Percentiles rank a stretch among this genome's conserved stretches.
Conservation (phyloP, 495 filamentous ascomycete species). For the Cercophora newfieldiana region DNA sequence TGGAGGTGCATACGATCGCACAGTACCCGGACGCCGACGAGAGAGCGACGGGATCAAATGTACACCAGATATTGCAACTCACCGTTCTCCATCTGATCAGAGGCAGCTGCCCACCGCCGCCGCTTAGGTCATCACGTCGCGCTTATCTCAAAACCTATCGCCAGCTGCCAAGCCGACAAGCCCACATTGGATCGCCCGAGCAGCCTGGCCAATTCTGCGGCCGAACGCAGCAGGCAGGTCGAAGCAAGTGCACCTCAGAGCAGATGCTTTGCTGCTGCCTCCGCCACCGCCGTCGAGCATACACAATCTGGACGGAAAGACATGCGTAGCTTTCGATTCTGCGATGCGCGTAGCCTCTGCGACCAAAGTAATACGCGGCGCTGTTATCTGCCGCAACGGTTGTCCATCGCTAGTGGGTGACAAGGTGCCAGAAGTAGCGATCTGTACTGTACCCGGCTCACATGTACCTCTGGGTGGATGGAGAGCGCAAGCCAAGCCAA, state of each 20-base stretch:
- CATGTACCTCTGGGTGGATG: conserved; percentile 3
- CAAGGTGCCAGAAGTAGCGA: neutral
- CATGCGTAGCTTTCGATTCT: neutral
- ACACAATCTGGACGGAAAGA: too few species aligned
- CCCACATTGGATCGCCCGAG: conserved; percentile 1
- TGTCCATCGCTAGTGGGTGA: neutral
- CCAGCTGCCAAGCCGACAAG: neutral
- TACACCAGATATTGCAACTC: too few species aligned
- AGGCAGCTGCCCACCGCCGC: too few species aligned
- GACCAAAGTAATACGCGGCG: neutral
- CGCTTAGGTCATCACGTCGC: neutral
- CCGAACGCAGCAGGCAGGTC: neutral
- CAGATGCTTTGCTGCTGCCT: neutral
- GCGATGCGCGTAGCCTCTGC: neutral
- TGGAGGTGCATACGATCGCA: neutral
- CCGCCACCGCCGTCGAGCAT: neutral
- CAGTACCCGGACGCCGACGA: neutral
- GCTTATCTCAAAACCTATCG: neutral
- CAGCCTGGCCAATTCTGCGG: neutral
- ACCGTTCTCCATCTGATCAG: too few species aligned
- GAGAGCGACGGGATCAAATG: neutral
- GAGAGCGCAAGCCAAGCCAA: conserved; percentile 10
- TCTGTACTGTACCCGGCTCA: neutral
- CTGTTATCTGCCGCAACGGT: neutral
- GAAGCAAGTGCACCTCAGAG: neutral